A percentile compares a stretch with the other conserved stretches of the same genome.
Conservation (phyloP, 2,329 filamentous ascomycete genomes). For the Penicillium sp. region DNA sequence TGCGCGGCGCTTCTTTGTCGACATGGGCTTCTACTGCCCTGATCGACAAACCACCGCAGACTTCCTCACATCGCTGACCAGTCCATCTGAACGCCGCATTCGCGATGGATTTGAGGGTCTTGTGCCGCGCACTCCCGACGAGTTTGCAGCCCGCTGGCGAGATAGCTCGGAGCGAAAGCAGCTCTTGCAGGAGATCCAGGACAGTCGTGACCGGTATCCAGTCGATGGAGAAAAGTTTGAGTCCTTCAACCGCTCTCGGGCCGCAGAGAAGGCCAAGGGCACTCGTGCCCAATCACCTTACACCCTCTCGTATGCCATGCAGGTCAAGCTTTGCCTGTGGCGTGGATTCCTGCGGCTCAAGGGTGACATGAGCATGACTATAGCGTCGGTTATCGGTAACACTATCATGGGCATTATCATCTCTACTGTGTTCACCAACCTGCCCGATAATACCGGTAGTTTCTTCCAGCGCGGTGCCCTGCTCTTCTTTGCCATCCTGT, state of each 20-base stretch:
- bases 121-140: constrained; percentile 69
- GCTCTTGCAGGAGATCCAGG: constrained; percentile 46
- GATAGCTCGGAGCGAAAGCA: constrained; percentile 52
- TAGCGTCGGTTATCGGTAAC: constrained; percentile 68
- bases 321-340: constrained; percentile 76
- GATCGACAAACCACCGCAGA: constrained; percentile 69
- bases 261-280: constrained; percentile 44
- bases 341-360: constrained; percentile 74
- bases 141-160: constrained; percentile 64
- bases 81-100: constrained; percentile 60
- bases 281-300: constrained; percentile 72
- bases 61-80: constrained; percentile 71
- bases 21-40: constrained; percentile 70
- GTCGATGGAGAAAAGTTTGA: constrained; percentile 40
- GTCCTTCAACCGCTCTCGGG: constrained; percentile 44
- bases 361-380: constrained; percentile 73
- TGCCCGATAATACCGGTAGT: constrained; percentile 64
- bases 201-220: constrained; percentile 43
- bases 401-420: constrained; percentile 74
- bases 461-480: constrained; percentile 78
- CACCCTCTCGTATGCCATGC: constrained; percentile 75
- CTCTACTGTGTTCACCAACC: constrained; percentile 76
- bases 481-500: constrained; percentile 81
- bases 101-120: constrained; percentile 61
- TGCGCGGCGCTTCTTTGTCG: constrained; percentile 68